Base-by-base conservation (phyloP, 495 filamentous ascomycete species). In the Penicillium dipodomyicola region DNA sequence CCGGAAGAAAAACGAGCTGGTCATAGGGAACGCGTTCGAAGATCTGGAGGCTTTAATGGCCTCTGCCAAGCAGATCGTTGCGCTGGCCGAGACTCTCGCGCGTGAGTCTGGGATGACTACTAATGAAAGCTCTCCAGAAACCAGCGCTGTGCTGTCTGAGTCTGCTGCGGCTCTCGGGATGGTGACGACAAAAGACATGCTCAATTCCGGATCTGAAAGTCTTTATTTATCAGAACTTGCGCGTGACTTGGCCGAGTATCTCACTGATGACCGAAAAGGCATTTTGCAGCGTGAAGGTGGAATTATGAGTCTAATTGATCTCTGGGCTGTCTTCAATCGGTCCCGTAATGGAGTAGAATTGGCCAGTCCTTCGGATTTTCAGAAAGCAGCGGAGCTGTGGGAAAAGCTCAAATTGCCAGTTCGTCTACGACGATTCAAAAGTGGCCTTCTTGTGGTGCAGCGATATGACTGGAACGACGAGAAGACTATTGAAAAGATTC, bases 241-340 rank as follows among this genome's bases (percentile, higher is more conserved):
- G 3, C 84, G 92, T 49, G 94, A 94, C 57, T 68, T 97, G 19
- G 94, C 94, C 2, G 94, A 98, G 72, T 97, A 95, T 65, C 76
- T 97, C 7, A 95, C 92, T 0, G 93, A 97, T 69, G 94, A 98
- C 68, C 76, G 85, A 3, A 81, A 87, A 45, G 92, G 92, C 1
- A 80, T 97, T 11, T 72, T 99, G 22, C 83, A 80, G 52, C 85
- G 81, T 52, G 92, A 96, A 65, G 95, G 94, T 10, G 94, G 94
- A 1, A 95, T 97, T 60, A 91, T 97, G 70, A 96, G 85, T 52
- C 80, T 99, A 8, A 93, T 97, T 20, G 94, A 99, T 65, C 80
- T 97, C 2, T 99, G 94, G 94, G 92, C 94, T 8, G 81, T 96
- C 32, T 97, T 97, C 77, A 99, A 99, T 65, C 88, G 94, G n/a